Conservation (phyloP, 305 asterid species). For the Fraxinus velutina region DNA sequence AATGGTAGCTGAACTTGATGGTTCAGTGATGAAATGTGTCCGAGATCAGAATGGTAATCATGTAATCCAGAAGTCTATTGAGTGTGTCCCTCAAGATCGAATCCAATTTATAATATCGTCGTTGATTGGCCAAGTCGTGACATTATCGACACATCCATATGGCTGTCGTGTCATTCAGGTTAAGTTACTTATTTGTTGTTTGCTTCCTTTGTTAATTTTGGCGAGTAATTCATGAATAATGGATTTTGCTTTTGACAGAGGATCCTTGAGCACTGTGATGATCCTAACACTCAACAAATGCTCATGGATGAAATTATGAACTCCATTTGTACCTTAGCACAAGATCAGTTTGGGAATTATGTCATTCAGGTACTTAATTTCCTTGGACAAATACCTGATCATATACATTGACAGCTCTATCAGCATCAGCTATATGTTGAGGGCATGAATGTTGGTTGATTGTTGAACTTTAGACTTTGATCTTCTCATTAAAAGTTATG, state of each 20-base stretch:
- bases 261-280: conserved; percentile 68
- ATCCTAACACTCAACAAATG: conserved; percentile 54
- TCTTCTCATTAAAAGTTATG: not conserved
- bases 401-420: not conserved
- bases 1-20: conserved; percentile 75
- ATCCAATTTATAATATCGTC: conserved; percentile 64
- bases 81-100: conserved; percentile 62
- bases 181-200: not conserved
- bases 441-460: not conserved
- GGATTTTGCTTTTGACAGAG: conserved; percentile 45
- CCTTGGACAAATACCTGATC: not conserved
- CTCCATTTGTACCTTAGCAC: conserved; percentile 63
- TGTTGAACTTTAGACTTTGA: not conserved
- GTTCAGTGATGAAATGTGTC: conserved; percentile 78
- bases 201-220: conserved; percentile 6
- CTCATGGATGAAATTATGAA: conserved; percentile 77
- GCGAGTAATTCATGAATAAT: not conserved
- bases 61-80: conserved; percentile 89
- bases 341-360: conserved; percentile 76
- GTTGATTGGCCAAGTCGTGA: conserved; percentile 65
- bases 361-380: conserved; percentile 59
- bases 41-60: conserved; percentile 88
- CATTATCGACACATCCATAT: conserved; percentile 78
- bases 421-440: not conserved
- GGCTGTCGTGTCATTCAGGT: conserved; percentile 98